These are phyloP conservation scores for Pistacia integerrima DNA, from an alignment of 345 rosid species.

Conservation along the genomic window DNA sequence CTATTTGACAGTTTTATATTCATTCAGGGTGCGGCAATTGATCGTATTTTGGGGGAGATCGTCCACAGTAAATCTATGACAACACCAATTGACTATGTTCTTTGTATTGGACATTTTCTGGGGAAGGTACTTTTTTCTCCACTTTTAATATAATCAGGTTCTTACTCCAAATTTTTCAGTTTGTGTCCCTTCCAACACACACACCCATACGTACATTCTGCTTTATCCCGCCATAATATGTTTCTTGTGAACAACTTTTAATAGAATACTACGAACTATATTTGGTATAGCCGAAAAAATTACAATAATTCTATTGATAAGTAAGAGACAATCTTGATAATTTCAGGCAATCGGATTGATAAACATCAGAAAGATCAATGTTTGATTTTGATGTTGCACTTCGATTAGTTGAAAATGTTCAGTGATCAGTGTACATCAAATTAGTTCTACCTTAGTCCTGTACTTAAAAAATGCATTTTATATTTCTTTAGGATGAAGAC, in stretches of 20 bases:
- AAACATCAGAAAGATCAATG: neutral
- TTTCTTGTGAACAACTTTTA: too few species aligned
- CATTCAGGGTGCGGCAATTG: conserved; percentile 92
- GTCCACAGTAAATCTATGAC: conserved; percentile 94
- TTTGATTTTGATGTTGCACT: too few species aligned
- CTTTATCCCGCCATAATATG: too few species aligned
- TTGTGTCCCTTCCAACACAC: too few species aligned
- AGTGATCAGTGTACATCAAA: neutral
- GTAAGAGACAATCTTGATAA: too few species aligned
- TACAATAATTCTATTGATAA: too few species aligned
- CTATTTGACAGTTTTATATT: conserved; percentile 10
- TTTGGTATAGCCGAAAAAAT: too few species aligned
- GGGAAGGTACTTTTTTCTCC: conserved; percentile 68
- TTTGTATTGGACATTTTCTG: conserved; percentile 95
- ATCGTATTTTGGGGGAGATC: conserved; percentile 93
- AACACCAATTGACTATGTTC: conserved; percentile 89
- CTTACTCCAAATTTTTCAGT: neutral
- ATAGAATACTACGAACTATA: too few species aligned
- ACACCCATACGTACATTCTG: too few species aligned
- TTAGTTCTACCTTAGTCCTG: neutral
- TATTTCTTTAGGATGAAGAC: conserved; percentile 79
- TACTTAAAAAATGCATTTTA: neutral
- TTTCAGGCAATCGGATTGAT: too few species aligned
- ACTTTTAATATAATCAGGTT: neutral
- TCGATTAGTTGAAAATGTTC: too few species aligned